Evolutionary conservation across 2,329 filamentous ascomycete genomes (phyloP).

Genomic region (Xylaria sp.): DNA sequence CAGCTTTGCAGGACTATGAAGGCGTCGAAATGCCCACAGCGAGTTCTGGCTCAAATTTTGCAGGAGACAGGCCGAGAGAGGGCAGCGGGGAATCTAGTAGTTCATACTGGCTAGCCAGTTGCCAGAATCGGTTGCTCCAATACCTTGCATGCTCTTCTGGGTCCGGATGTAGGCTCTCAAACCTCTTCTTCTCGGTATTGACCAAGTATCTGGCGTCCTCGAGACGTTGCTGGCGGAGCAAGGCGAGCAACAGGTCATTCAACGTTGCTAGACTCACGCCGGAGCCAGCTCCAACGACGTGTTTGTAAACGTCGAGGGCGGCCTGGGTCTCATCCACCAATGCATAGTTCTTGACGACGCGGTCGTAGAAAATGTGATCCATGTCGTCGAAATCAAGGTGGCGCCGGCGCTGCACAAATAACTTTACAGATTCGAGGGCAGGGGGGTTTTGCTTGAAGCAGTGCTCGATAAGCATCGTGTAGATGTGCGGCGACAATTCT

Average conservation of each 20-base stretch:
- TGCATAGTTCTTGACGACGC: constrained; percentile 72
- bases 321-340: constrained; percentile 59
- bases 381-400: constrained; percentile 49
- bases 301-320: constrained; percentile 62
- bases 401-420: constrained; percentile 64
- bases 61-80: not conserved
- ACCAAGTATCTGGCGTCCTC: constrained; percentile 44
- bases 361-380: constrained; percentile 61
- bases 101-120: constrained; percentile 45
- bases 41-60: not conserved
- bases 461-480: constrained; percentile 77
- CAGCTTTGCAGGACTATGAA: not conserved
- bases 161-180: constrained; percentile 34
- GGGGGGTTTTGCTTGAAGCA: constrained; percentile 70
- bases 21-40: not conserved
- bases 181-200: constrained; percentile 39
- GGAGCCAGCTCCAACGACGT: constrained; percentile 55
- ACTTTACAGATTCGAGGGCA: constrained; percentile 68
- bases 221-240: constrained; percentile 39
- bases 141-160: constrained; percentile 28
- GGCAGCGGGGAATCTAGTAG: constrained; percentile 28
- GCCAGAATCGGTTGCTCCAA: constrained; percentile 48
- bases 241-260: constrained; percentile 54
- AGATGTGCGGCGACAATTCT: constrained; percentile 71
- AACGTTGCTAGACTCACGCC: constrained; percentile 58